Evolutionary conservation across 495 filamentous ascomycete genomes (phyloP).

Genomic region (Barbatosphaeria neglecta): DNA sequence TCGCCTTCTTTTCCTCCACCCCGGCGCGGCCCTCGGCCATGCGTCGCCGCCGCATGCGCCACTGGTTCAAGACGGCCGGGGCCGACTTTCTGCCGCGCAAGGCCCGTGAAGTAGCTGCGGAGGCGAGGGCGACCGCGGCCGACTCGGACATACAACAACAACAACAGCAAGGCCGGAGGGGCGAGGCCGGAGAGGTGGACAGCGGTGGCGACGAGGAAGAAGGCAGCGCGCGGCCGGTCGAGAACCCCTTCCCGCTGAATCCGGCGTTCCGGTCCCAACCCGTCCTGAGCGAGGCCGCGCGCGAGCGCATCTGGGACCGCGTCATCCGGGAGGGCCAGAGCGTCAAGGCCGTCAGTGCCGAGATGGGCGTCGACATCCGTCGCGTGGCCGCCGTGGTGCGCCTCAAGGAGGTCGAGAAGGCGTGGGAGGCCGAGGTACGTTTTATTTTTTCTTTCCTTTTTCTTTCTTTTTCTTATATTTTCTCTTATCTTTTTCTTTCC

Average conservation of each 20-base stretch:
- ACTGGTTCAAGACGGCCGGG: conserved; percentile 5
- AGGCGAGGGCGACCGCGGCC: too few species aligned
- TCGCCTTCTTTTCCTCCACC: neutral
- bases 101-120: conserved; percentile 2
- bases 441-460: conserved; percentile 12
- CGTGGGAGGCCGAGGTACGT: conserved; percentile 58
- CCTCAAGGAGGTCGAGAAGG: conserved; percentile 76
- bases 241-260: conserved; percentile 66
- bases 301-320: conserved; percentile 60
- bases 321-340: conserved; percentile 54
- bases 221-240: neutral
- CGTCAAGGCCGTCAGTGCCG: conserved; percentile 66
- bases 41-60: conserved; percentile 7
- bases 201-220: neutral
- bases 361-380: conserved; percentile 69
- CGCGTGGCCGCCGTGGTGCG: conserved; percentile 82
- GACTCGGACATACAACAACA: too few species aligned
- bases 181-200: too few species aligned
- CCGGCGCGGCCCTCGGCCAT: neutral
- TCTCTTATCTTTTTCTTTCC: conserved; percentile 1
- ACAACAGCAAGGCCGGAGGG: too few species aligned
- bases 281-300: conserved; percentile 65
- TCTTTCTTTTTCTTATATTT: conserved; percentile 11
- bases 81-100: conserved; percentile 1
- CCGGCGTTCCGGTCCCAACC: conserved; percentile 53